Evolutionary conservation across 2,329 filamentous ascomycete genomes (phyloP), one percentile per base, ranked within the genome.

Genomic region (Aspergillus fumigatiaffinis): DNA sequence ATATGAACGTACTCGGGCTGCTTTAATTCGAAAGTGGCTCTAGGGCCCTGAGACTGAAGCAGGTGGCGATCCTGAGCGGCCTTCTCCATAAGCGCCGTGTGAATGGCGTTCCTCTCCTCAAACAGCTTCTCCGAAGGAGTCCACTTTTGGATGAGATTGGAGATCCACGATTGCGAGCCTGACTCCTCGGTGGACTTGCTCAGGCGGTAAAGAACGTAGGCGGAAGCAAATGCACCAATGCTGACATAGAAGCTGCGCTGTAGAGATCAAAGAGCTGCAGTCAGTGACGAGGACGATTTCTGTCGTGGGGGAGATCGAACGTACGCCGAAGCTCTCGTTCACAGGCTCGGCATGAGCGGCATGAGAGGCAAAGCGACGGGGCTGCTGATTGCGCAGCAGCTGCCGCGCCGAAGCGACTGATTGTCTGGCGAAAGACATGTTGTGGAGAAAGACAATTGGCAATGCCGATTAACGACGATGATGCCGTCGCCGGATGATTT

Each of bases 41-140:
- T 66, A 21, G 67, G 67, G 28, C 64, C 66, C 55, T 74, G 72
- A 57, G 74, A 77, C 29, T 79, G 76, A 69, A 87, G 87, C 63
- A 89, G 70, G 63, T 86, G 82, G 59, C 83, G 77, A 70, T 89
- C 86, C 52, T 78, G 74, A 38, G 83, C 86, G 25, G 85, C 86
- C 73, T 84, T 82, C 76, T 88, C 84, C 61, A 87, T 74, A 62
- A 83, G 80, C 57, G 78, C 76, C 10, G 82, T 84, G 72, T 87
- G 86, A 52, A 87, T 68, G 54, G 81, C 80, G 68, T 87, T 88
- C 64, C 80, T 78, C 63, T 79, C 75, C 54, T 80, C 80, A 73
- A 79, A 84, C 46, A 76, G 69, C 58, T 83, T 79, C 65, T 83
- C 77, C 57, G 79, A 79, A 23, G 80, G 73, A 38, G 79, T 78